These are phyloP conservation scores for Ophiostoma sp. DNA, from an alignment of 2,329 filamentous ascomycete species.

Conservation along the genomic window DNA sequence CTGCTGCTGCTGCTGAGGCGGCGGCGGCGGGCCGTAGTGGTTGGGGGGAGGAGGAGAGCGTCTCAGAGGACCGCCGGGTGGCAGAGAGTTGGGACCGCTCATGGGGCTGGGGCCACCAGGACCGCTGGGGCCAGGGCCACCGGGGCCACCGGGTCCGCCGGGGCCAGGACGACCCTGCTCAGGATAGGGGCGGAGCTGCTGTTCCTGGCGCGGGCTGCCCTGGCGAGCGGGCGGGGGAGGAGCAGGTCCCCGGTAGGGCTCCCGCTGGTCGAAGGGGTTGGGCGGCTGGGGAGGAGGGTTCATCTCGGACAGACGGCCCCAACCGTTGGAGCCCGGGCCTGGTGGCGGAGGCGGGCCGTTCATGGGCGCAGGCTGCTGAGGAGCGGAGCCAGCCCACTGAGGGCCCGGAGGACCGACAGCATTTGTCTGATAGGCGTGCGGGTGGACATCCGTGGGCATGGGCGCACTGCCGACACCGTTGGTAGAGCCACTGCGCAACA, in stretches of 20 bases:
- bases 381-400: constrained; percentile 78
- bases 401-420: constrained; percentile 82
- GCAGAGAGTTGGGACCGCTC: constrained; percentile 8
- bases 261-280: constrained; percentile 79
- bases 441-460: constrained; percentile 94
- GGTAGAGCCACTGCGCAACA: constrained; percentile 78
- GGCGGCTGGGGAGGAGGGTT: constrained; percentile 72
- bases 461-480: constrained; percentile 73
- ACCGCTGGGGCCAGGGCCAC: constrained; percentile 58
- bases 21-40: constrained; percentile 57
- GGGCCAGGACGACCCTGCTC: constrained; percentile 58
- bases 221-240: constrained; percentile 65
- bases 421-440: constrained; percentile 86
- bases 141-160: constrained; percentile 49
- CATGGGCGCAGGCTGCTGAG: constrained; percentile 46
- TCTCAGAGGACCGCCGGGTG: constrained; percentile 41
- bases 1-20: constrained; percentile 46
- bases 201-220: constrained; percentile 68
- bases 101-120: constrained; percentile 16
- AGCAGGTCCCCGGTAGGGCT: constrained; percentile 62
- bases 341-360: constrained; percentile 59
- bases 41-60: constrained; percentile 55
- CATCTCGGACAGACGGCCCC: constrained; percentile 73
- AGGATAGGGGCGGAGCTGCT: constrained; percentile 67
- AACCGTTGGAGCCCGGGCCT: constrained; percentile 56